A percentile compares a stretch with the other conserved stretches of the same genome.
Conservation (phyloP, 2,329 filamentous ascomycete genomes). For the Pezicula rhizophila region DNA sequence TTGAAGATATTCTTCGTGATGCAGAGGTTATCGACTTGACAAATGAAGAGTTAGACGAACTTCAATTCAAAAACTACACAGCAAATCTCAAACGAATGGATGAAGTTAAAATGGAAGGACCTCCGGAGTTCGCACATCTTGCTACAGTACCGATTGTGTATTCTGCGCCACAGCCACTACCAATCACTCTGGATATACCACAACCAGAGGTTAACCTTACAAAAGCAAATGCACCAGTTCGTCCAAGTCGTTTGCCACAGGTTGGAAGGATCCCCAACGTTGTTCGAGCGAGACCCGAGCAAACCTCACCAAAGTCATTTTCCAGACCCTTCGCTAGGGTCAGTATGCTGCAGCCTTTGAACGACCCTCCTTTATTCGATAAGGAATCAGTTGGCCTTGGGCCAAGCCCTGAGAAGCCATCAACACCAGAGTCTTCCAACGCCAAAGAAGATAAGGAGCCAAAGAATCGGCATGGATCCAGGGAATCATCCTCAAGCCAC, state of each 20-base stretch:
- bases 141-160: slow-evolving; percentile 7
- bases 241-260: slow-evolving; percentile 65
- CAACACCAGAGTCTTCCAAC: slow-evolving; percentile 12
- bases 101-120: slow-evolving; percentile 7
- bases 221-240: slow-evolving; percentile 11
- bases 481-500: slow-evolving; percentile 17
- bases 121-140: slow-evolving; percentile 1
- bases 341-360: slow-evolving; percentile 37
- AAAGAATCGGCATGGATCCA: slow-evolving; percentile 12
- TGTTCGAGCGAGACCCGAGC: slow-evolving; percentile 60
- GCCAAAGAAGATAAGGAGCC: not conserved
- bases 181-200: slow-evolving; percentile 13
- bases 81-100: slow-evolving; percentile 19
- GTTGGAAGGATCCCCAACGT: slow-evolving; percentile 84
- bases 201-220: slow-evolving; percentile 19
- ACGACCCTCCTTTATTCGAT: slow-evolving; percentile 24
- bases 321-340: slow-evolving; percentile 70
- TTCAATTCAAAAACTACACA: slow-evolving; percentile 23
- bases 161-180: slow-evolving; percentile 18
- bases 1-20: slow-evolving; percentile 45
- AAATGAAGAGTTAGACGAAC: slow-evolving; percentile 23
- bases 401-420: slow-evolving; percentile 30
- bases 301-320: slow-evolving; percentile 71
- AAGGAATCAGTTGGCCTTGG: slow-evolving; percentile 42
- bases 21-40: slow-evolving; percentile 29